Conservation (phyloP, 345 rosid genomes). For the Pseudoturritis turrita region DNA sequence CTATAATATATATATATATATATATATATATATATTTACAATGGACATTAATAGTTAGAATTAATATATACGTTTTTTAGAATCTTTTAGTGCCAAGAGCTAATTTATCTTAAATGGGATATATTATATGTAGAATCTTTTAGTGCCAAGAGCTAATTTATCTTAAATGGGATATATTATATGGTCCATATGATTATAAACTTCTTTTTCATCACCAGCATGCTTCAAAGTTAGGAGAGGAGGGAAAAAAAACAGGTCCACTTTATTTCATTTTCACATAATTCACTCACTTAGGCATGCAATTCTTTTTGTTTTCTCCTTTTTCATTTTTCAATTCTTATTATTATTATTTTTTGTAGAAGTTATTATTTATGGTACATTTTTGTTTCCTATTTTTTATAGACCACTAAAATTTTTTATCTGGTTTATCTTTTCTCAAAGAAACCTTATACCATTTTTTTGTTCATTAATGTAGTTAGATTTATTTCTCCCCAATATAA, state of each 20-base stretch:
- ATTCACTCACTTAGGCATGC: constrained; percentile 34
- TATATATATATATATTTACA: not conserved
- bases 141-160: constrained; percentile 3
- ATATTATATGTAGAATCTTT: constrained; percentile 7
- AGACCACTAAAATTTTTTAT: not conserved
- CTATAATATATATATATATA: no score
- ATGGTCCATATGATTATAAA: constrained; percentile 30
- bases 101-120: not conserved
- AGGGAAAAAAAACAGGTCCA: constrained; percentile 23
- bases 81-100: constrained; percentile 4
- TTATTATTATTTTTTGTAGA: not conserved
- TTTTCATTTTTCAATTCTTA: not conserved
- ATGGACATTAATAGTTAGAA: not conserved
- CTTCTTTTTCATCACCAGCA: constrained; percentile 30
- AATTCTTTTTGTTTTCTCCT: constrained; percentile 29
- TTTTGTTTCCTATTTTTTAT: not conserved
- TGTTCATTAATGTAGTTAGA: not conserved
- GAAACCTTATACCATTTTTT: not conserved
- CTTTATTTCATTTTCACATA: constrained; percentile 37
- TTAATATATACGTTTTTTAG: no score
- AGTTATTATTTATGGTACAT: not conserved
- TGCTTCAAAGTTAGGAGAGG: constrained; percentile 40
- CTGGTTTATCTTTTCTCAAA: not conserved
- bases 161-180: not conserved
- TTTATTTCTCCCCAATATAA: not conserved